These are phyloP conservation scores for Trichoderma asperellum DNA, from an alignment of 2,329 filamentous ascomycete genomes.

Conservation along the genomic window DNA sequence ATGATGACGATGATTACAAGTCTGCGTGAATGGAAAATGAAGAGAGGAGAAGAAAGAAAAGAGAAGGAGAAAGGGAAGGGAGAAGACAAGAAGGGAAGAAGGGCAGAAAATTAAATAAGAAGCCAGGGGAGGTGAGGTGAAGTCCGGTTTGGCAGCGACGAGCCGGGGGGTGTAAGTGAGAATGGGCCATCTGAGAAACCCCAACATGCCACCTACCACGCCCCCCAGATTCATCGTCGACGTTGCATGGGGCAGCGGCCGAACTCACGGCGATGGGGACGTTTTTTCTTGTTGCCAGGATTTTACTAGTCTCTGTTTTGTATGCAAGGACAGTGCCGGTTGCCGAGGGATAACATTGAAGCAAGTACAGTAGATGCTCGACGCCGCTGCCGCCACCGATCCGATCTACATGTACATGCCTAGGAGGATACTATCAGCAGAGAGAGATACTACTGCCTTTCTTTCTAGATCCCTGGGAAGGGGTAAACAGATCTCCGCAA, in stretches of 20 bases:
- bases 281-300: neutral
- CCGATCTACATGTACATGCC: neutral
- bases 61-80: neutral
- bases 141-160: conserved; percentile 26
- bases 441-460: neutral
- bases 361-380: neutral
- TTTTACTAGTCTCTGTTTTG: neutral
- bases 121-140: conserved; percentile 11
- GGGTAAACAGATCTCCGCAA: neutral
- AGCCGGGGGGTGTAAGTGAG: conserved; percentile 21
- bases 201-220: neutral
- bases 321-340: neutral
- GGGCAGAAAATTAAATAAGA: conserved; percentile 20
- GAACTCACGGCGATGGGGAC: neutral
- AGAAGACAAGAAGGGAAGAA: neutral
- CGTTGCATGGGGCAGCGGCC: conserved; percentile 17
- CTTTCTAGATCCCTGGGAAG: neutral
- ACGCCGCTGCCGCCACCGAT: neutral
- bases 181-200: neutral
- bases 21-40: neutral
- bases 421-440: neutral
- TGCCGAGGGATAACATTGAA: neutral
- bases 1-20: conserved; percentile 8
- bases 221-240: conserved; percentile 13
- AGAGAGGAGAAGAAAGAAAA: neutral